Base-by-base conservation (phyloP, 164 flowering plant genomes). In the Santalum album region DNA sequence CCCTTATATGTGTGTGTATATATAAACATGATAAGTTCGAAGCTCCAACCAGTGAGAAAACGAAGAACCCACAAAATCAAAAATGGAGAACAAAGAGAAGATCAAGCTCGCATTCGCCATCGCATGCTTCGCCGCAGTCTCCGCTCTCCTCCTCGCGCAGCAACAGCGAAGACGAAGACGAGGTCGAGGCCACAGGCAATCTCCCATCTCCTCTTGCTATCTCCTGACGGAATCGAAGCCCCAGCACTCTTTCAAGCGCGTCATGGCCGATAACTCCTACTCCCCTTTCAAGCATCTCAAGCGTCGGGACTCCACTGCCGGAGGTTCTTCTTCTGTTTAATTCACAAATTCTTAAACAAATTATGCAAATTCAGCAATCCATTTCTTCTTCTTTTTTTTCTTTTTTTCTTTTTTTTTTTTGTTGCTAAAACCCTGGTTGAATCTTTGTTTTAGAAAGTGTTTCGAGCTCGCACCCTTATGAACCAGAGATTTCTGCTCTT, bases 211-310 rank as follows among this genome's bases (percentile, higher is more conserved):
- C 48, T 45, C 67, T 7, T 80, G 85, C 55, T 78, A 84, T 58
- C 64, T 80, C 36, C 68, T 68, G 6, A 39, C 68, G 4, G 78
- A 79, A 12, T 32, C 19, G 6, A 87, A 80, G 50, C 86, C 90
- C 14, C 95, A 87, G 63, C 27, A 29, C 63, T 1, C 51, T 3
- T 86, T 86, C 72, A 81, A 80, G 68, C 82, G 84, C 21, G 71
- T 82, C 21, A 62, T 78, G 2, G 90, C 88, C 0, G 90, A 86
- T 43, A 84, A 86, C 46, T 84, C 95, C 1, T 86, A 78, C 60
- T 61, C 80, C 55, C 76, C 76, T 5, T 84, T 86, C 75, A 84
- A 80, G 54, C 95, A 84, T 62, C 64, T 79, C 54, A 76, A 69
- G 50, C 69, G 45, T 44, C 48, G 20, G 6, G 63, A 47, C 24